Conservation (phyloP, 169 alveolate genomes). For the Perkinsus olseni region DNA sequence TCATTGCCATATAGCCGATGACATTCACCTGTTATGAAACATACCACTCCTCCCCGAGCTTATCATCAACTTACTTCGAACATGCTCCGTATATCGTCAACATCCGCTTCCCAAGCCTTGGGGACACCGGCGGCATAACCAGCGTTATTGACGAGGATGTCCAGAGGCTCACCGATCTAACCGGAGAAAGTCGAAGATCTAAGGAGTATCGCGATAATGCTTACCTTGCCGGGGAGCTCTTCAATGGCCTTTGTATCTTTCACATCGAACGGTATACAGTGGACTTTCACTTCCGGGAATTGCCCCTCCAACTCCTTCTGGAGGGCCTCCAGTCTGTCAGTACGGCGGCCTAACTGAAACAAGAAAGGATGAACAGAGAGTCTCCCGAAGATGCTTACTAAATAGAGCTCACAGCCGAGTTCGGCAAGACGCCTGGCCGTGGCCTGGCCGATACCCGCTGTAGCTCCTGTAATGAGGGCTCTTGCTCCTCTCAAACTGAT, state of each 20-base stretch:
- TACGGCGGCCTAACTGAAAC: background rate
- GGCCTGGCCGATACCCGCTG: background rate
- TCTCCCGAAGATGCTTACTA: background rate
- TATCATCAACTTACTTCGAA: background rate
- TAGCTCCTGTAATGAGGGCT: background rate
- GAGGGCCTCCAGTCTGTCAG: background rate
- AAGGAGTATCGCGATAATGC: background rate
- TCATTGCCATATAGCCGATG: background rate
- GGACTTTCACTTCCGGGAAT: background rate
- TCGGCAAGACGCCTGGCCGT: background rate
- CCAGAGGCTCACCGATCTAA: background rate
- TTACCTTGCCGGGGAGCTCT: background rate
- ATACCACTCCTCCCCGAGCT: no score
- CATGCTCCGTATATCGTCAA: background rate
- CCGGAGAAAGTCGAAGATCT: background rate
- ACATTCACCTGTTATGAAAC: background rate
- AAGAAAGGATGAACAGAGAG: background rate
- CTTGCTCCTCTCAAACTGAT: background rate
- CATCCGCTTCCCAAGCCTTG: background rate
- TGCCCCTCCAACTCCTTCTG: background rate
- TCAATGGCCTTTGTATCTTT: background rate
- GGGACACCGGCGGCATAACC: background rate
- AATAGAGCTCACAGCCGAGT: background rate
- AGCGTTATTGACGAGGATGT: background rate
- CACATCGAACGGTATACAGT: background rate